A percentile compares a stretch with the other conserved stretches of the same genome.
Evolutionary conservation across 495 filamentous ascomycete genomes (phyloP).

Genomic region (Podospora sp.): DNA sequence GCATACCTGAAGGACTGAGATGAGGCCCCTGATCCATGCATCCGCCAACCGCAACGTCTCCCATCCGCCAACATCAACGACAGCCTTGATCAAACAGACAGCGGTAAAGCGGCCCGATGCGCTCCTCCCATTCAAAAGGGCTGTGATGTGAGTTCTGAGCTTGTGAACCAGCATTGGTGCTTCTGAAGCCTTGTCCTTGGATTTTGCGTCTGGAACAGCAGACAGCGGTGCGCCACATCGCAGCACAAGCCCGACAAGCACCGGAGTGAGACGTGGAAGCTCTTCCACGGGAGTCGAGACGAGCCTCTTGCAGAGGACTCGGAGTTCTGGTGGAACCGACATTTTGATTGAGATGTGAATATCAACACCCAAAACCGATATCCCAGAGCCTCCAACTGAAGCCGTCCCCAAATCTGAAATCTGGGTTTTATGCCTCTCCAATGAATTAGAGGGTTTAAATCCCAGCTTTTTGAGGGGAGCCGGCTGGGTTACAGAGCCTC

Average conservation of each 20-base stretch:
- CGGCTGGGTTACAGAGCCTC: background rate
- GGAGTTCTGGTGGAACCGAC: conserved; percentile 52
- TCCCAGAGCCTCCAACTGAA: background rate
- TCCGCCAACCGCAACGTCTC: conserved; percentile 70
- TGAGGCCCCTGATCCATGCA: conserved; percentile 71
- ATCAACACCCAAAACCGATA: background rate
- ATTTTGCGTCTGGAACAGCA: conserved; percentile 48
- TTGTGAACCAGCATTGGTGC: conserved; percentile 69
- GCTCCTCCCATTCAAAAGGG: conserved; percentile 71
- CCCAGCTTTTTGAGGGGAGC: background rate
- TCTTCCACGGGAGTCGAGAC: conserved; percentile 63
- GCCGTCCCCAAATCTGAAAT: background rate
- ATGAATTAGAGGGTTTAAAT: background rate
- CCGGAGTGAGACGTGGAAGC: conserved; percentile 64
- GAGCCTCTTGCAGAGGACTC: conserved; percentile 68
- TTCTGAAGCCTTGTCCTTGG: conserved; percentile 61
- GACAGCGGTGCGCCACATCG: conserved; percentile 64
- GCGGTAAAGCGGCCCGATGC: conserved; percentile 74
- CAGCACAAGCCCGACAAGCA: conserved; percentile 61
- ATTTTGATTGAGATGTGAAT: conserved; percentile 11
- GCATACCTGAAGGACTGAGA: conserved; percentile 69
- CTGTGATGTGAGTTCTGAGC: conserved; percentile 73
- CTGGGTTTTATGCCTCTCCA: background rate
- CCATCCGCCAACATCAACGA: conserved; percentile 78
- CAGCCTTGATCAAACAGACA: conserved; percentile 75